Evolutionary conservation across 176 grass and related monocot genomes (phyloP).

Genomic region (Bolboschoenus planiculmis): DNA sequence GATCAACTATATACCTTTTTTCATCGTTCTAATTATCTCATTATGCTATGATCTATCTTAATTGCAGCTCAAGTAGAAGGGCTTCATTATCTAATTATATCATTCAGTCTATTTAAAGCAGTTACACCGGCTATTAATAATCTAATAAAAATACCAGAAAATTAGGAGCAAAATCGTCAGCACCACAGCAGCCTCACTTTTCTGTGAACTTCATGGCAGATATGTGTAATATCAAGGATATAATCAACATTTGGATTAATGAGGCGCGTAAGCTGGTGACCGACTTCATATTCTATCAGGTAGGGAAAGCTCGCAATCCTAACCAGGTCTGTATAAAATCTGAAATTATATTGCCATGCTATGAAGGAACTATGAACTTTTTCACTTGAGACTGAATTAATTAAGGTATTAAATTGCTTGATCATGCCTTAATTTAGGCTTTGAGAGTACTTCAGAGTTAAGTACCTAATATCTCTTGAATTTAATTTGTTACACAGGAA

Average conservation of each 20-base stretch:
- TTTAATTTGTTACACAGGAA: background rate
- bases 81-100: constrained; percentile 4
- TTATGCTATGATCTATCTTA: no score
- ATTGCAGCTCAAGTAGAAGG: no score
- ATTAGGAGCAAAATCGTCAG: background rate
- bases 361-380: no score
- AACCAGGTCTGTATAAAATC: background rate
- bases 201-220: background rate
- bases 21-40: no score
- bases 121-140: background rate
- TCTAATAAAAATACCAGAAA: background rate
- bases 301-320: background rate
- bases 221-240: background rate
- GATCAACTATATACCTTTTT: no score
- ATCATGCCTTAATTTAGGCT: no score
- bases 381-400: no score
- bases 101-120: background rate
- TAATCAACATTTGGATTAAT: background rate
- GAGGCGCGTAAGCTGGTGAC: background rate
- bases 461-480: no score
- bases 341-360: background rate
- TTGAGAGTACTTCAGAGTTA: no score
- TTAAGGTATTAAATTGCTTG: no score
- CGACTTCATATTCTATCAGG: background rate
- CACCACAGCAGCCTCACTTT: background rate